Percentiles rank a stretch among this genome's conserved stretches.
These are phyloP conservation scores for Coemansia sp. DNA, from an alignment of 192 early-diverging fungal genomes.

Conservation along the genomic window DNA sequence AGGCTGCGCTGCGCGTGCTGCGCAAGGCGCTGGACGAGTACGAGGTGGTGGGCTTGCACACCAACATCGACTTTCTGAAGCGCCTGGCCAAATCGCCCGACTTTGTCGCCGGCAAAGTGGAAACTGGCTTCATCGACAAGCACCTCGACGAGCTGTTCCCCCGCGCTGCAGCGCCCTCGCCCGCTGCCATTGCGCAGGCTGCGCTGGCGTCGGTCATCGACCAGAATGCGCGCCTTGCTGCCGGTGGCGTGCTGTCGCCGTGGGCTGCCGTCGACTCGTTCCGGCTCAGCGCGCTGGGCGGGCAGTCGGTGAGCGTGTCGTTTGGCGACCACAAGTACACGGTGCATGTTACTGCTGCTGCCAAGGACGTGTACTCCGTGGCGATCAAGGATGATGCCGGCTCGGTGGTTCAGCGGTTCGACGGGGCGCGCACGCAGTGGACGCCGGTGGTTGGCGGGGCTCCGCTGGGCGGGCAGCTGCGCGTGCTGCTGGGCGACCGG, in stretches of 20 bases:
- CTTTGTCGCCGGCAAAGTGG: constrained; percentile 73
- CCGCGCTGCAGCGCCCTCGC: constrained; percentile 54
- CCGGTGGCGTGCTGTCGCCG: constrained; percentile 18
- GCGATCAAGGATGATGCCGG: background rate
- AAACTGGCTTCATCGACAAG: constrained; percentile 87
- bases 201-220: constrained; percentile 61
- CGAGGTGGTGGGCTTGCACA: constrained; percentile 90
- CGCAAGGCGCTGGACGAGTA: constrained; percentile 82
- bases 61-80: constrained; percentile 90
- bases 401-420: constrained; percentile 11
- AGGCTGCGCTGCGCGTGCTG: constrained; percentile 77
- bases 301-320: constrained; percentile 19
- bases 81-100: constrained; percentile 74
- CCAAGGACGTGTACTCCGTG: constrained; percentile 18
- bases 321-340: constrained; percentile 25
- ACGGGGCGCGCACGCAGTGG: constrained; percentile 20
- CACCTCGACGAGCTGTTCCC: constrained; percentile 45
- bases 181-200: constrained; percentile 57
- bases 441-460: constrained; percentile 4
- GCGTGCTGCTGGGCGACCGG: constrained; percentile 62
- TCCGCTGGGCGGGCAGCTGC: constrained; percentile 56
- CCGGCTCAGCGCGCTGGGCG: constrained; percentile 44
- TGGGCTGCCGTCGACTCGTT: constrained; percentile 52
- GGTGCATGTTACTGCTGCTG: constrained; percentile 14
- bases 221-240: constrained; percentile 53